Conservation (phyloP, 345 rosid species). For the Bruguiera gymnorhiza region DNA sequence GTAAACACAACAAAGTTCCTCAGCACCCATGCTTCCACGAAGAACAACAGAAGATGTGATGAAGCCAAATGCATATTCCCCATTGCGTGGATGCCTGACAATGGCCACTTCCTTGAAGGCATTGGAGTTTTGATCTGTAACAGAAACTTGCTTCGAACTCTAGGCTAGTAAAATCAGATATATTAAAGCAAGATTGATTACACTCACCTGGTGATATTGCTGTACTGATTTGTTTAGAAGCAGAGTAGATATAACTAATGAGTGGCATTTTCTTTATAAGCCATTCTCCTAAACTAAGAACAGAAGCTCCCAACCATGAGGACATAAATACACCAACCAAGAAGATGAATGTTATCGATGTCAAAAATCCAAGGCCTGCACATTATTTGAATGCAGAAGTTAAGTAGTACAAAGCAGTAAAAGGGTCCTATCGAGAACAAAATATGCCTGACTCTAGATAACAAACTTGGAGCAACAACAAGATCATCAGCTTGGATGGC, state of each 20-base stretch:
- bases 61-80: constrained; percentile 67
- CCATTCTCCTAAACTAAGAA: constrained; percentile 71
- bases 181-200: constrained; percentile 1
- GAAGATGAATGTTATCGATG: constrained; percentile 72
- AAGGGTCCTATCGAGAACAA: neutral
- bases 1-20: constrained; percentile 65
- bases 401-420: neutral
- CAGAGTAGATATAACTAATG: constrained; percentile 62
- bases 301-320: constrained; percentile 74
- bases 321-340: constrained; percentile 71
- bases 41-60: constrained; percentile 65
- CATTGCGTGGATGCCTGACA: constrained; percentile 61
- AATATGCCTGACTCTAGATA: neutral
- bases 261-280: constrained; percentile 78
- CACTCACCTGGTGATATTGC: constrained; percentile 67
- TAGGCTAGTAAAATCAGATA: neutral
- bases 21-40: constrained; percentile 45
- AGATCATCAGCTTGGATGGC: neutral
- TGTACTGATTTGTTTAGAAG: constrained; percentile 75
- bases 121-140: constrained; percentile 59
- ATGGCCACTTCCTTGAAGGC: constrained; percentile 83
- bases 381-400: neutral
- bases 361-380: constrained; percentile 69
- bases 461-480: neutral
- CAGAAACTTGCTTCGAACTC: neutral